Percentiles rank a stretch among this genome's conserved stretches.
Conservation (phyloP, 75 land plant genomes). For the Cryptomeria japonica region DNA sequence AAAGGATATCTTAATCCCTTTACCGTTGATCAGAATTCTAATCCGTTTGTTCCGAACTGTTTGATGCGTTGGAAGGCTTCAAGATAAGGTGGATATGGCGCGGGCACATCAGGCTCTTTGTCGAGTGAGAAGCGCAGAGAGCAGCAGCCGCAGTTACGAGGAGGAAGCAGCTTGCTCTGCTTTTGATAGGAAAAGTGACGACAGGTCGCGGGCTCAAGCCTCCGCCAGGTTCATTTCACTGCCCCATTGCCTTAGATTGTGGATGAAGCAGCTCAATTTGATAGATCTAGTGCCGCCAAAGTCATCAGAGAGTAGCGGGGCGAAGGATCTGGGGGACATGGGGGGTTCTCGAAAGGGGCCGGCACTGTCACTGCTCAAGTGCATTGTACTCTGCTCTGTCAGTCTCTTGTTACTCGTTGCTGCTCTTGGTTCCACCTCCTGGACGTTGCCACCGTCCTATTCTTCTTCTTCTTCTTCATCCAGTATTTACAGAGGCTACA, state of each 20-base stretch:
- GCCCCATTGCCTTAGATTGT: slow-evolving; percentile 3
- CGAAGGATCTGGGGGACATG: slow-evolving; percentile 10
- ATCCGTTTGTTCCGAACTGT: not conserved
- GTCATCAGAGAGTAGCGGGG: not conserved
- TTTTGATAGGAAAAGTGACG: not conserved
- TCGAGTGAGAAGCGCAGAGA: not conserved
- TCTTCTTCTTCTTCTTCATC: not conserved
- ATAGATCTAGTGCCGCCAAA: slow-evolving; percentile 8
- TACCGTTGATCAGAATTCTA: not conserved
- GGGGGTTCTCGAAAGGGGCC: not conserved
- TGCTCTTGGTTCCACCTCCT: slow-evolving; percentile 10
- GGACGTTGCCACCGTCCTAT: not conserved
- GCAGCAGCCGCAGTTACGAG: slow-evolving; percentile 10
- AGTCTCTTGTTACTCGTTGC: not conserved
- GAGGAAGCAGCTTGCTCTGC: not conserved
- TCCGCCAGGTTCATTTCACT: slow-evolving; percentile 5
- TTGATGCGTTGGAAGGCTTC: not conserved
- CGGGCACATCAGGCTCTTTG: not conserved
- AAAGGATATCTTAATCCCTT: no score
- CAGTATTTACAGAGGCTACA: slow-evolving; percentile 12
- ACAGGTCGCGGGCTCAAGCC: not conserved
- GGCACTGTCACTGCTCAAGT: not conserved
- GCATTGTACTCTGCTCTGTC: not conserved
- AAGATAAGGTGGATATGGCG: not conserved
- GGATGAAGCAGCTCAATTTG: slow-evolving; percentile 11